Evolutionary conservation across 768 basidiomycete genomes (phyloP), one percentile per base, ranked within the genome.

Genomic region (Chalciporus pseudorubinellus): DNA sequence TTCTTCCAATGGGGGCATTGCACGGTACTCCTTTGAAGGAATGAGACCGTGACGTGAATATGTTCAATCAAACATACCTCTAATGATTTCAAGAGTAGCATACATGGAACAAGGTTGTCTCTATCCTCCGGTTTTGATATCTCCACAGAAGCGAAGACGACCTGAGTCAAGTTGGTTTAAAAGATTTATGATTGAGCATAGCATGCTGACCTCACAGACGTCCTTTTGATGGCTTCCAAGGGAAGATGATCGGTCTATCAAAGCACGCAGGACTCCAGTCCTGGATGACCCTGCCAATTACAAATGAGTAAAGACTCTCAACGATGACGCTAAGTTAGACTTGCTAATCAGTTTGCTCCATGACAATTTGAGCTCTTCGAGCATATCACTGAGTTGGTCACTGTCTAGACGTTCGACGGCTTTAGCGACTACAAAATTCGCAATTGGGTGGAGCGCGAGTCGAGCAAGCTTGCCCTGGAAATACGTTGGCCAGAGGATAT

Each of bases 351-450:
- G 62, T 55, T 81, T 91, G 47, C 65, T 69, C 79, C 88, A 82
- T 36, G 74, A 65, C 31, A 67, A 73, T 41, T 73, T 67, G 29
- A 94, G 72, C 61, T 93, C 90, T n/a, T 68, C 59, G 40, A 84
- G 77, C 14, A 81, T 74, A 6, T 70, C 74, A 1, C 67, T 65
- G 29, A 98, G 64, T 53, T 88, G 82, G 4, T 71, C 69, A 16
- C 69, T 73, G n/a, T 78, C 73, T 12, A 84, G 66, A 41, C 90
- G 75, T 44, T 82, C 81, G 22, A 95, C 57, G 1, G 86, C 89
- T 65, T 84, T 87, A 1, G 94, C 87, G 5, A 94, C 76, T 19
- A 98, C 94, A 60, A 93, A 99, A 64, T 98, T 99, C 12, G 91
- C 93, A 2, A 95, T 89, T 3, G 95, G 92, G 68, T 99, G 95